Evolutionary conservation across 1,284 basidiomycete genomes (phyloP).

Genomic region (Melampsora abietis-canadensis): DNA sequence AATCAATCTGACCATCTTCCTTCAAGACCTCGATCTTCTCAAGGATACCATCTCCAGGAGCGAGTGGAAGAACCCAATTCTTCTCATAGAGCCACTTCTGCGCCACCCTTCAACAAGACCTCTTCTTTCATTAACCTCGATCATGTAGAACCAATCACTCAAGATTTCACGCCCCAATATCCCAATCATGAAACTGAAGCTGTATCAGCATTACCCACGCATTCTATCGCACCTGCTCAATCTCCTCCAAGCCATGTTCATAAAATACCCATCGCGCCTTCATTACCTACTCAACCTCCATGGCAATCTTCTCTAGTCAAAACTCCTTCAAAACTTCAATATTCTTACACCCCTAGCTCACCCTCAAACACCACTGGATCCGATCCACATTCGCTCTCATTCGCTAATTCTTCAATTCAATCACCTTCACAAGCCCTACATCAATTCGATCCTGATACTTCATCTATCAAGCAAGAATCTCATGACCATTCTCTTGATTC

Average conservation of each 20-base stretch:
- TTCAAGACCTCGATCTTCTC: not conserved
- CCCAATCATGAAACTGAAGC: not conserved
- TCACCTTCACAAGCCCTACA: not conserved
- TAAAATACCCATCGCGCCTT: not conserved
- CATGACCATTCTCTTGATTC: constrained; percentile 1
- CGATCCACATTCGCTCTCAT: not conserved
- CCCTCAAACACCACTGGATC: constrained; percentile 27
- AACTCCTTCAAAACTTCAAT: constrained; percentile 33
- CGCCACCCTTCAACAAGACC: constrained; percentile 14
- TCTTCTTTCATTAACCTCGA: constrained; percentile 23
- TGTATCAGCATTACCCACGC: not conserved
- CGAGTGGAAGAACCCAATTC: not conserved
- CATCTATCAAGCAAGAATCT: not conserved
- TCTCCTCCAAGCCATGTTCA: not conserved
- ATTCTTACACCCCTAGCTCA: constrained; percentile 14
- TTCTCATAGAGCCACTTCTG: constrained; percentile 1
- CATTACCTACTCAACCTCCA: not conserved
- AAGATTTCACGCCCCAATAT: not conserved
- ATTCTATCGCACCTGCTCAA: constrained; percentile 1
- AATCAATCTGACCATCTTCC: not conserved
- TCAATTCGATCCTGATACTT: not conserved
- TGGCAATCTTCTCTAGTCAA: constrained; percentile 23
- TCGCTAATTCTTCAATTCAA: not conserved
- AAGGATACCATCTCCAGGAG: not conserved
- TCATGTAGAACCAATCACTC: not conserved